phyloP scores from a whole-genome alignment of 768 basidiomycete species.

The Mycena venus region DNA sequence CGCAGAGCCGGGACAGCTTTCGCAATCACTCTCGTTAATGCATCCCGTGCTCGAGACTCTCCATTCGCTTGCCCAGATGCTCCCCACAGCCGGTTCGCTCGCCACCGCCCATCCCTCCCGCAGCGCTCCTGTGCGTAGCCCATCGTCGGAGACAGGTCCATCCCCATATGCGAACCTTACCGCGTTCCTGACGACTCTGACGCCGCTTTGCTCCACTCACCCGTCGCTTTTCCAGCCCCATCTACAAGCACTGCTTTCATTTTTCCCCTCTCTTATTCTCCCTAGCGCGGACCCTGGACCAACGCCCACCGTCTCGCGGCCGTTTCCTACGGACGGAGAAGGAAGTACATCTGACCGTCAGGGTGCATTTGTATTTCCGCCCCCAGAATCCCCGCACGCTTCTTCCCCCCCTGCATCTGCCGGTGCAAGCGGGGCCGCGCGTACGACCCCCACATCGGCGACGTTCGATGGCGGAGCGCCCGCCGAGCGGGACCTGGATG shows the following conservation, averaged over 20 bases:
- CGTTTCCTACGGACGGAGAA: slow-evolving; percentile 52
- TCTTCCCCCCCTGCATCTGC: slow-evolving; percentile 62
- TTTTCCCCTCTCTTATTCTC: slow-evolving; percentile 80
- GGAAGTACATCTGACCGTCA: slow-evolving; percentile 39
- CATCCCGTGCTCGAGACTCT: slow-evolving; percentile 84
- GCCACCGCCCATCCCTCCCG: slow-evolving; percentile 34
- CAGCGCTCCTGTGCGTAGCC: slow-evolving; percentile 33
- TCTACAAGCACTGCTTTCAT: slow-evolving; percentile 73
- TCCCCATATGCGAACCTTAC: slow-evolving; percentile 63
- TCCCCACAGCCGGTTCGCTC: slow-evolving; percentile 46
- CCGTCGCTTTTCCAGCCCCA: slow-evolving; percentile 84
- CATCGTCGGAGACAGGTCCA: slow-evolving; percentile 43
- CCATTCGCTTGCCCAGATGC: slow-evolving; percentile 62
- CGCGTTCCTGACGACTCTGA: slow-evolving; percentile 75
- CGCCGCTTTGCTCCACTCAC: slow-evolving; percentile 76
- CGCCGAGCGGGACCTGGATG: slow-evolving; percentile 57
- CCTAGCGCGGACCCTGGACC: slow-evolving; percentile 65
- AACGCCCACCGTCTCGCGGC: slow-evolving; percentile 62
- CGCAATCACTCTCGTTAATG: slow-evolving; percentile 71
- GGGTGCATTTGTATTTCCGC: slow-evolving; percentile 58
- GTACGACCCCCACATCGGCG: slow-evolving; percentile 46
- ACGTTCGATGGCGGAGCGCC: slow-evolving; percentile 45
- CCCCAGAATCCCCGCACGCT: slow-evolving; percentile 36
- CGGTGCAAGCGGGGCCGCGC: slow-evolving; percentile 59
- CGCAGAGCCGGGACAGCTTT: slow-evolving; percentile 71